Evolutionary conservation across 495 filamentous ascomycete genomes (phyloP), one percentile per base, ranked within the genome.

Genomic region (Cercophora samala): DNA sequence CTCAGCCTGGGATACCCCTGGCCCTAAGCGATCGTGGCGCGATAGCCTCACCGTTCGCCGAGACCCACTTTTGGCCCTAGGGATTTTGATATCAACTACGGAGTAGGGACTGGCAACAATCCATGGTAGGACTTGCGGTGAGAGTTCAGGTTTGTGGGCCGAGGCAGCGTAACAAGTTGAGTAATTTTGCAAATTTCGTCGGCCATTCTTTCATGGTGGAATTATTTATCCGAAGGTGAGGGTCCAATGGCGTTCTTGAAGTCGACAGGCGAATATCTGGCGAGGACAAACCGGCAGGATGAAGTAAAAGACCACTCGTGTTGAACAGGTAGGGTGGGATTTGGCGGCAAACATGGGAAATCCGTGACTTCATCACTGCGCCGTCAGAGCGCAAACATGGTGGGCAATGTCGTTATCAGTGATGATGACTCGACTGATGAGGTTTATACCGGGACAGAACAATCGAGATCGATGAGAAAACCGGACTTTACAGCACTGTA

Each of bases 51-150:
- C n/a, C 53, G 5, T 56, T 56, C 8, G 22, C 22, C 18, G 22
- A 56, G 5, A 56, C 22, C 53, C 53, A 56, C 53, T 56, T 23
- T 4, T 23, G 53, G 53, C n/a, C n/a, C 53, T 46, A 46, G 37
- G 37, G 37, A 46, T 18, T 46, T 46, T 46, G 37, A 46, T 46
- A 46, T 46, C 37, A 46, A 46, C 9, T 9, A 32, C 29, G n/a
- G n/a, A n/a, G n/a, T n/a, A 29, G 26, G 8, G 8, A 29, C 4
- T 29, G 26, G 26, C 26, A 8, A 29, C 26, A 29, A 29, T 9
- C 37, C 37, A 46, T 46, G 37, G 37, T 46, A 46, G 37, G 37
- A 46, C 58, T 32, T 60, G 58, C 58, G 58, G 58, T 60, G 54
- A n/a, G 54, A 1, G 19, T 1, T 9, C 6, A 21, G 54, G 54